Percentiles rank a stretch among this genome's conserved stretches.
These are phyloP conservation scores for Hypomontagnella submonticulosa DNA, from an alignment of 495 filamentous ascomycete genomes.

Conservation along the genomic window DNA sequence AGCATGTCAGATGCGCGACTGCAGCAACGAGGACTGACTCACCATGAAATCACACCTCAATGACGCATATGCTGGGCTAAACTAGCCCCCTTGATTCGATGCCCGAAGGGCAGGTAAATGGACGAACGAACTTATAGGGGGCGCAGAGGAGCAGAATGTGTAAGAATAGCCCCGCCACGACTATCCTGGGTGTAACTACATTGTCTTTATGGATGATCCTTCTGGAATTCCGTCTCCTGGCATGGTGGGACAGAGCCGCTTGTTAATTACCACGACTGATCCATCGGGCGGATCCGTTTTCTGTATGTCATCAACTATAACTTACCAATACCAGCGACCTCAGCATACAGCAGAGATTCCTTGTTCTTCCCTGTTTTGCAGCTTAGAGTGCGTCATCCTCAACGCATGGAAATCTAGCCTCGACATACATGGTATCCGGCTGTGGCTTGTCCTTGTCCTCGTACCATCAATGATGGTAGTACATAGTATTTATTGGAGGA, in stretches of 20 bases:
- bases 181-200: constrained; percentile 11
- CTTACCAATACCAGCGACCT: too few relatives aligned
- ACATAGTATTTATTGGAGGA: too few relatives aligned
- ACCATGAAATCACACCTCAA: constrained; percentile 19
- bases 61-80: constrained; percentile 31
- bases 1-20: constrained; percentile 26
- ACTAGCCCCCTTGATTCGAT: constrained; percentile 15
- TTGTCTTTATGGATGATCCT: constrained; percentile 25
- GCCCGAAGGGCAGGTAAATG: background rate
- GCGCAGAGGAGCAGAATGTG: too few relatives aligned
- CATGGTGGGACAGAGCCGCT: constrained; percentile 13
- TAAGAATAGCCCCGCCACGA: background rate
- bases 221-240: constrained; percentile 15
- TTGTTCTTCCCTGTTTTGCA: too few relatives aligned
- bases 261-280: background rate
- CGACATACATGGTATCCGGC: too few relatives aligned
- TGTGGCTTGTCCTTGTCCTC: too few relatives aligned
- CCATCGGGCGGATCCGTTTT: too few relatives aligned
- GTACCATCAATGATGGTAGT: too few relatives aligned
- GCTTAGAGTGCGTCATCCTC: too few relatives aligned
- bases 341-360: too few relatives aligned
- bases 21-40: constrained; percentile 23
- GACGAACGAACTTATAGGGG: constrained; percentile 1
- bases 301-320: too few relatives aligned
- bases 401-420: too few relatives aligned